phyloP scores from a whole-genome alignment of 2,329 filamentous ascomycete genomes.

The Meredithiella fracta region DNA sequence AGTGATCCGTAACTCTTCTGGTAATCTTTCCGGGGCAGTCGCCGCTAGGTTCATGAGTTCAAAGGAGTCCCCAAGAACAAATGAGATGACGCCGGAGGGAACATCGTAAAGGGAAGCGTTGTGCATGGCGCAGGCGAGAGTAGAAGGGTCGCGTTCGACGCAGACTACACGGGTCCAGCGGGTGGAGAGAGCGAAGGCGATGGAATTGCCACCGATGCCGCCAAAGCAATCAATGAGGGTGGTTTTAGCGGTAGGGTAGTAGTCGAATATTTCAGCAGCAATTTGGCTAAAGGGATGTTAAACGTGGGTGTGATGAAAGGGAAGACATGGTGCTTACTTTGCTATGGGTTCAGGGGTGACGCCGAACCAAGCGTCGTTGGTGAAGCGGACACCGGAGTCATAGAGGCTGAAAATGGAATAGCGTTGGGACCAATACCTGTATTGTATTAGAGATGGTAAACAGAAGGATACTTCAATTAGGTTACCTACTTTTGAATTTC shows the following conservation, averaged over 20 bases:
- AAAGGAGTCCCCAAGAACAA: slow-evolving; percentile 79
- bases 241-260: slow-evolving; percentile 36
- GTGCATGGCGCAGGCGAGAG: slow-evolving; percentile 77
- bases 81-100: slow-evolving; percentile 53
- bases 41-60: slow-evolving; percentile 19
- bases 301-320: neutral
- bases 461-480: too few species aligned
- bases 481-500: slow-evolving; percentile 62
- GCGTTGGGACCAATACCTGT: slow-evolving; percentile 78
- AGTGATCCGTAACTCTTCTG: slow-evolving; percentile 27
- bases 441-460: too few species aligned
- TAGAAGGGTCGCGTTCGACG: slow-evolving; percentile 67
- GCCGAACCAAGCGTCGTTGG: slow-evolving; percentile 89
- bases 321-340: slow-evolving; percentile 35
- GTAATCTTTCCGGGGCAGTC: slow-evolving; percentile 21
- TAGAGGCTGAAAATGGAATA: slow-evolving; percentile 78
- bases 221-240: slow-evolving; percentile 78
- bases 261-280: slow-evolving; percentile 47
- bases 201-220: slow-evolving; percentile 82
- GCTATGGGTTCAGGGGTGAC: slow-evolving; percentile 90
- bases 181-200: slow-evolving; percentile 73
- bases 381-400: slow-evolving; percentile 77
- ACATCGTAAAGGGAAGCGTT: slow-evolving; percentile 82
- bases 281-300: slow-evolving; percentile 41
- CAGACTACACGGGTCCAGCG: slow-evolving; percentile 74